Conservation (phyloP, 495 filamentous ascomycete species). For the Penicillium bovifimosum region DNA sequence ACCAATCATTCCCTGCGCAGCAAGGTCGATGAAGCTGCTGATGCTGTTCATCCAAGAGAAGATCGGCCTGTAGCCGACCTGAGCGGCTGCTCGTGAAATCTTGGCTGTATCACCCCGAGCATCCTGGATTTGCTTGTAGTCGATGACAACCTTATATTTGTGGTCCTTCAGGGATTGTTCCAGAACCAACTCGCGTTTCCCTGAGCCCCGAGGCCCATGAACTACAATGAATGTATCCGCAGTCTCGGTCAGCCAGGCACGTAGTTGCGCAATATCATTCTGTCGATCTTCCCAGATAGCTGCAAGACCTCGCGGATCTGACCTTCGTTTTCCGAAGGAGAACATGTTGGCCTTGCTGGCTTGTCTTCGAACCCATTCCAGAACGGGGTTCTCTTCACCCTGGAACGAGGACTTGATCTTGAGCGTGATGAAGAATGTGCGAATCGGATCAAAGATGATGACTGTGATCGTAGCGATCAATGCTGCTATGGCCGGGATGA, state of each 20-base stretch:
- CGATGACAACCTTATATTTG: slow-evolving; percentile 77
- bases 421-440: slow-evolving; percentile 84
- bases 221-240: slow-evolving; percentile 91
- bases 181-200: slow-evolving; percentile 80
- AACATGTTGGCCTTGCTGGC: slow-evolving; percentile 64
- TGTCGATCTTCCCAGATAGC: slow-evolving; percentile 88
- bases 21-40: slow-evolving; percentile 85
- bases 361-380: slow-evolving; percentile 76
- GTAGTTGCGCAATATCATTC: slow-evolving; percentile 70
- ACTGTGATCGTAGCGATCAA: slow-evolving; percentile 78
- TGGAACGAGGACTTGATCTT: slow-evolving; percentile 77
- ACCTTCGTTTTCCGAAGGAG: slow-evolving; percentile 45
- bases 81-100: slow-evolving; percentile 70
- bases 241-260: slow-evolving; percentile 81
- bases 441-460: slow-evolving; percentile 86
- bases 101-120: slow-evolving; percentile 85
- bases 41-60: slow-evolving; percentile 97
- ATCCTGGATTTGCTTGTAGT: slow-evolving; percentile 92
- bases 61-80: slow-evolving; percentile 88
- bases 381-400: slow-evolving; percentile 60
- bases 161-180: slow-evolving; percentile 75
- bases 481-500: slow-evolving; percentile 76
- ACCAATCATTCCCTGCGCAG: slow-evolving; percentile 87
- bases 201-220: slow-evolving; percentile 85
- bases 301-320: slow-evolving; percentile 64